phyloP scores from a whole-genome alignment of 768 basidiomycete species.

The Termitomyces sp. region DNA sequence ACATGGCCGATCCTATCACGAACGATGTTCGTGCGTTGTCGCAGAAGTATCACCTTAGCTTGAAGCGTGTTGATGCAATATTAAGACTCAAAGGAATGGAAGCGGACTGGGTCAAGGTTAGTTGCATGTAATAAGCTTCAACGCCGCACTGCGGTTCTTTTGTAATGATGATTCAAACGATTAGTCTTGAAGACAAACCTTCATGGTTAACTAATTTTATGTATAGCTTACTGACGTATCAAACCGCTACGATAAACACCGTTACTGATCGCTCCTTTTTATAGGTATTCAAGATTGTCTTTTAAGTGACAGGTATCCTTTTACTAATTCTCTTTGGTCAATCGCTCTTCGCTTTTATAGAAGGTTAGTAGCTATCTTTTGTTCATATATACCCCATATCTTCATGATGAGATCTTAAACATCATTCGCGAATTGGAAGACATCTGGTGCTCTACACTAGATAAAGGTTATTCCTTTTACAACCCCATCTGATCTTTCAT shows the following conservation, averaged over 20 bases:
- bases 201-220: conserved; percentile 5
- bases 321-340: conserved; percentile 12
- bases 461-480: conserved; percentile 55
- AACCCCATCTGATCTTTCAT: conserved; percentile 61
- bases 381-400: neutral
- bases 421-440: conserved; percentile 74
- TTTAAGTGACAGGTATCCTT: neutral
- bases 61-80: conserved; percentile 81
- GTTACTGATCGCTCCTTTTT: conserved; percentile 11
- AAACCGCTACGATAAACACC: no score
- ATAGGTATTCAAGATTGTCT: conserved; percentile 16
- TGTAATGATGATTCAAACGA: conserved; percentile 62
- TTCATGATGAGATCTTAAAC: conserved; percentile 45
- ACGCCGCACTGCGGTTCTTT: conserved; percentile 9
- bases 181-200: conserved; percentile 88
- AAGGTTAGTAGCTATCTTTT: conserved; percentile 28
- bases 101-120: conserved; percentile 63
- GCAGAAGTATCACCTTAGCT: conserved; percentile 55
- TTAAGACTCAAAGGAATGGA: conserved; percentile 80
- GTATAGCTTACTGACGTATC: neutral
- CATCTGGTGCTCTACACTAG: conserved; percentile 53
- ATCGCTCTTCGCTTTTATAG: conserved; percentile 18
- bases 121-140: conserved; percentile 20
- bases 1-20: conserved; percentile 48
- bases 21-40: conserved; percentile 60